These are phyloP conservation scores for Geranomyces variabilis DNA, from an alignment of 192 early-diverging fungal genomes.

Conservation along the genomic window DNA sequence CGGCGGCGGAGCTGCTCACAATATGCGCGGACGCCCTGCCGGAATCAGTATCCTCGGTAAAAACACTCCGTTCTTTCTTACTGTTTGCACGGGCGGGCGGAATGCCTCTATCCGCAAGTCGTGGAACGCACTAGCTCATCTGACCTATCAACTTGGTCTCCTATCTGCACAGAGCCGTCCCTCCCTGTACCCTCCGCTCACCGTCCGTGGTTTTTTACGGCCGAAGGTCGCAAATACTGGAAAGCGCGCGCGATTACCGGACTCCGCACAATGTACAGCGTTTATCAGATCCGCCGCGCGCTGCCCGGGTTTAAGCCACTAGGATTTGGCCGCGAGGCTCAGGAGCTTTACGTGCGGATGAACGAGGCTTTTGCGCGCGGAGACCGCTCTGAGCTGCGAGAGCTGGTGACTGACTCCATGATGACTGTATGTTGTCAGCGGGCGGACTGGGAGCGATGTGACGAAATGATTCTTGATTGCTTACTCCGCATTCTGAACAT, in stretches of 20 bases:
- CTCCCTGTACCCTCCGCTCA: neutral
- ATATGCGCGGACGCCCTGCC: slow-evolving; percentile 3
- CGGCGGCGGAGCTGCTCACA: neutral
- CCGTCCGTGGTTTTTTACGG: neutral
- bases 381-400: slow-evolving; percentile 4
- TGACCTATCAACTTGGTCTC: too few relatives aligned
- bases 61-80: too few relatives aligned
- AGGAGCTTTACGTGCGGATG: slow-evolving; percentile 17
- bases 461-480: too few relatives aligned
- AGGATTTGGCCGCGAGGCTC: slow-evolving; percentile 4
- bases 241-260: neutral
- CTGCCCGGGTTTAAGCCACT: neutral
- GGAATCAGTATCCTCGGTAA: neutral
- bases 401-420: slow-evolving; percentile 26
- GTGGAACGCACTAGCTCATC: too few relatives aligned
- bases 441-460: too few relatives aligned
- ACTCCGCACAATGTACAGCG: neutral
- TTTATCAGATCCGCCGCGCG: neutral
- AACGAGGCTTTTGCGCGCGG: slow-evolving; percentile 30
- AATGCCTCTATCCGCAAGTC: too few relatives aligned
- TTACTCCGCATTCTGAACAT: too few relatives aligned
- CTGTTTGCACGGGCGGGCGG: too few relatives aligned
- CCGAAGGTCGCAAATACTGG: slow-evolving; percentile 2
- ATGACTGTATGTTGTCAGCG: slow-evolving; percentile 11
- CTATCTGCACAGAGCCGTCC: neutral